Evolutionary conservation across 2,329 filamentous ascomycete genomes (phyloP).

Genomic region (Pseudogymnoascus sp.): DNA sequence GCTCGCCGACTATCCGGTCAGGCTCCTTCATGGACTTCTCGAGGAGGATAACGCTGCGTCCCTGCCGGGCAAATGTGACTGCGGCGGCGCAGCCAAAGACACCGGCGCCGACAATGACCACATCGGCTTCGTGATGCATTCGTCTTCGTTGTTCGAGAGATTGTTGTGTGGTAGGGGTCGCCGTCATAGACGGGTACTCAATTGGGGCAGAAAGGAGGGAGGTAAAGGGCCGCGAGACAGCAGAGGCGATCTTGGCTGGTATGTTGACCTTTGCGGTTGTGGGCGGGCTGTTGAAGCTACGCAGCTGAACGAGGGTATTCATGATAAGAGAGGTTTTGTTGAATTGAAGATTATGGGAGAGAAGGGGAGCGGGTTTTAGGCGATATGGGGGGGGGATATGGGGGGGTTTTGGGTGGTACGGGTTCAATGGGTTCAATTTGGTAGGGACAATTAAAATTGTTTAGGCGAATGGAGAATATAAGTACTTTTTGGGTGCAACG

Average conservation of each 20-base stretch:
- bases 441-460: background rate
- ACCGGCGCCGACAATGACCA: slow-evolving; percentile 87
- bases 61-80: slow-evolving; percentile 76
- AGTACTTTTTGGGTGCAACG: background rate
- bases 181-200: background rate
- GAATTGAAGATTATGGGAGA: background rate
- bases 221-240: background rate
- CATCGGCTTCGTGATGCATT: slow-evolving; percentile 60
- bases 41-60: slow-evolving; percentile 80
- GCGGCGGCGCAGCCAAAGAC: slow-evolving; percentile 83
- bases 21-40: slow-evolving; percentile 87
- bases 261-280: background rate
- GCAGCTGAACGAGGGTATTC: background rate
- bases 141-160: slow-evolving; percentile 37
- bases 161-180: background rate
- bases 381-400: background rate
- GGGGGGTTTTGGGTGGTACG: background rate
- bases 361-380: background rate
- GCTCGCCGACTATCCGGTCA: slow-evolving; percentile 89
- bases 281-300: background rate
- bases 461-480: background rate
- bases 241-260: background rate
- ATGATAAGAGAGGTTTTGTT: background rate
- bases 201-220: background rate
- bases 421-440: background rate